Conservation (phyloP, 257 asterid species). For the Parsonsia alboflavescens region DNA sequence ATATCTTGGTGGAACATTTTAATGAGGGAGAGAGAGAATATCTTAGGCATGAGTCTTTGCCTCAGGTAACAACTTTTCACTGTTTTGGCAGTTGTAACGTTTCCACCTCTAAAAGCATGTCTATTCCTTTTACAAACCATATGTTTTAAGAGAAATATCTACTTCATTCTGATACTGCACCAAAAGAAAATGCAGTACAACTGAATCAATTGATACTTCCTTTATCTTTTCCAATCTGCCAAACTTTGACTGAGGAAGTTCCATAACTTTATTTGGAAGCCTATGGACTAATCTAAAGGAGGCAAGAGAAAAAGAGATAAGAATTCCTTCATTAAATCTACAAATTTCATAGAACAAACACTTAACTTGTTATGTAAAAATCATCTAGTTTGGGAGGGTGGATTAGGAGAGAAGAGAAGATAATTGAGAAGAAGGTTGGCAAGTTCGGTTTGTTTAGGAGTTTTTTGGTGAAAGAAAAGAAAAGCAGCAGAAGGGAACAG, state of each 20-base stretch:
- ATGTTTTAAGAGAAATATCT: too few species aligned
- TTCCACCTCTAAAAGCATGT: not conserved
- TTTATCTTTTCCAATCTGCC: not conserved
- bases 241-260: not conserved
- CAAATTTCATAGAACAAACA: not conserved
- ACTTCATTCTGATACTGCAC: not conserved
- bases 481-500: too few species aligned
- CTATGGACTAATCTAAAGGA: not conserved
- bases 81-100: not conserved
- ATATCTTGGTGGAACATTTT: not conserved
- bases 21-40: not conserved
- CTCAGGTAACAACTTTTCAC: not conserved
- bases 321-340: not conserved
- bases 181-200: not conserved
- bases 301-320: not conserved
- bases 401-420: too few species aligned
- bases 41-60: not conserved
- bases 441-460: too few species aligned
- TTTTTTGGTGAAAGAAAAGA: too few species aligned
- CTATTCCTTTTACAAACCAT: not conserved
- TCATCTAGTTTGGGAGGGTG: too few species aligned
- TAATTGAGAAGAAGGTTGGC: too few species aligned
- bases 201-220: not conserved
- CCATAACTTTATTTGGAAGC: not conserved
- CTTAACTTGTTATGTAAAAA: not conserved